These are phyloP conservation scores for Paraphoma chrysanthemicola DNA, from an alignment of 2,329 filamentous ascomycete species.

Conservation along the genomic window DNA sequence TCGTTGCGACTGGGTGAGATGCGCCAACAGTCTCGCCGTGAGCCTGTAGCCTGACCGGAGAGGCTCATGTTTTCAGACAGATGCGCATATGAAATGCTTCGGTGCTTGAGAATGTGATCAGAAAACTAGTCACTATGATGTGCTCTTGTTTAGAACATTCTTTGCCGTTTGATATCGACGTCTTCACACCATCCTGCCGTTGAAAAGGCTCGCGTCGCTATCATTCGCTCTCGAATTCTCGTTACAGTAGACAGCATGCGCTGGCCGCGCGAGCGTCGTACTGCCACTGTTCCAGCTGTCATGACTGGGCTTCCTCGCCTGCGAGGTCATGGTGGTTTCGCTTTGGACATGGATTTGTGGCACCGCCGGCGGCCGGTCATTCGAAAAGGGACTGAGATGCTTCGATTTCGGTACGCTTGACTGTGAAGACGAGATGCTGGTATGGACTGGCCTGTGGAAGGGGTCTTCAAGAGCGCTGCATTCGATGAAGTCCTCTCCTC, in stretches of 20 bases:
- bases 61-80: too few species aligned
- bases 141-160: too few species aligned
- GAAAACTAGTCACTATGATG: too few species aligned
- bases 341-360: slow-evolving; percentile 35
- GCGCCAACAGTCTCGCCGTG: too few species aligned
- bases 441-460: slow-evolving; percentile 2
- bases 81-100: too few species aligned
- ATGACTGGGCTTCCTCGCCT: slow-evolving; percentile 24
- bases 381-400: slow-evolving; percentile 23
- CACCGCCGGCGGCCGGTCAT: slow-evolving; percentile 3
- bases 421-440: slow-evolving; percentile 13
- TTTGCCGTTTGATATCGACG: too few species aligned
- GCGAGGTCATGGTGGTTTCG: slow-evolving; percentile 25
- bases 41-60: neutral
- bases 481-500: slow-evolving; percentile 28
- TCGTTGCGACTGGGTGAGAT: too few species aligned
- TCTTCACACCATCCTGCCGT: slow-evolving; percentile 24
- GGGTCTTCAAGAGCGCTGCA: slow-evolving; percentile 17
- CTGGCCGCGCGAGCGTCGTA: slow-evolving; percentile 24
- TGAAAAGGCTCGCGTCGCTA: slow-evolving; percentile 23
- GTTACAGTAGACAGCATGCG: slow-evolving; percentile 20
- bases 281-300: slow-evolving; percentile 27
- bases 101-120: too few species aligned
- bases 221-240: slow-evolving; percentile 10
- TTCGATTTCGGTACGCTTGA: slow-evolving; percentile 11